phyloP scores from a whole-genome alignment of 805 yeast genomes.

The Blastobotrys chiropterorum region DNA sequence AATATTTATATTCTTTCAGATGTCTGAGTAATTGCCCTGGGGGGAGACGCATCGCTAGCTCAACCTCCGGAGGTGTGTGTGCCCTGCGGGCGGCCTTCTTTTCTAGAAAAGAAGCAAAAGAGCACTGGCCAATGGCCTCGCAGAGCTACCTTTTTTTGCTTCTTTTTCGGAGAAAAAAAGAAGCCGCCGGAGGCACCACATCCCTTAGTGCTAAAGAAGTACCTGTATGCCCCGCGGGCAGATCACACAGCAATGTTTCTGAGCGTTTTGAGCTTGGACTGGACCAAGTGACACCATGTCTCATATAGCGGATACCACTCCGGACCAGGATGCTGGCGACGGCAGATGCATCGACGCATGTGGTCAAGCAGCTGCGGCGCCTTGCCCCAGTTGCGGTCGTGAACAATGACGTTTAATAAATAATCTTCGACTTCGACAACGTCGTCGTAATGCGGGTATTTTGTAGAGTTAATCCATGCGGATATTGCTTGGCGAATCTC shows the following conservation, averaged over 20 bases:
- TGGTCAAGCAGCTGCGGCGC: constrained; percentile 19
- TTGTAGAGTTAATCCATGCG: constrained; percentile 31
- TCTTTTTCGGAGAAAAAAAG: background rate
- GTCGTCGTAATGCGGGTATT: constrained; percentile 37
- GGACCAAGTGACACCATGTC: background rate
- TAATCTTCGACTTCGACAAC: constrained; percentile 33
- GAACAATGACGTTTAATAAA: constrained; percentile 26
- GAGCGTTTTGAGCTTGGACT: background rate
- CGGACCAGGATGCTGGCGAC: background rate
- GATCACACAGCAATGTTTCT: background rate
- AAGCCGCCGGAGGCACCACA: background rate
- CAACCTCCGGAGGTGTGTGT: too few species aligned
- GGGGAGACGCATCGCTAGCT: too few species aligned
- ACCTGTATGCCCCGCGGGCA: too few species aligned
- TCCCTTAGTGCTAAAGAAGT: too few species aligned
- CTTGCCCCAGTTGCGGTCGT: constrained; percentile 26
- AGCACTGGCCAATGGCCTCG: too few species aligned
- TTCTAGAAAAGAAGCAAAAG: too few species aligned
- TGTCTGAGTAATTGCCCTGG: too few species aligned
- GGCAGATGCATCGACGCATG: constrained; percentile 11
- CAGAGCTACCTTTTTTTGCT: background rate
- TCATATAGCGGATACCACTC: background rate
- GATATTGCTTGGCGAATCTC: constrained; percentile 32
- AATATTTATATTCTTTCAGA: constrained; percentile 1
- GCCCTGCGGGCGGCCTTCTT: too few species aligned